Percentiles rank a stretch among this genome's conserved stretches.
Evolutionary conservation across 176 grass and related monocot genomes (phyloP).

Genomic region (Eleusine indica): DNA sequence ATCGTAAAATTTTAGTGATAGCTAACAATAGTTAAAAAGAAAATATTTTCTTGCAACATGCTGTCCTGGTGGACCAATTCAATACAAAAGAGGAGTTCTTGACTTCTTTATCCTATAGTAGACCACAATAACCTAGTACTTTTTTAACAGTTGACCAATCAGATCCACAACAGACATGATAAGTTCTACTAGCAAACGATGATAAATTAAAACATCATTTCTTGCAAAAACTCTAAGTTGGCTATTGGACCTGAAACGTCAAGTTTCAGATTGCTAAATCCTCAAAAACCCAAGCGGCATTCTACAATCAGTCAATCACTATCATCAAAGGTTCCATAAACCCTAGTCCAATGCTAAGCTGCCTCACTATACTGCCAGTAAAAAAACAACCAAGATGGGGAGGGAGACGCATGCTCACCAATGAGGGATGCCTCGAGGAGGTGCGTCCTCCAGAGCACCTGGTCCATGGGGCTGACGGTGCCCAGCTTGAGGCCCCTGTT

Average conservation of each 20-base stretch:
- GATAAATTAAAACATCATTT: conserved; percentile 25
- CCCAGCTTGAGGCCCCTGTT: conserved; percentile 73
- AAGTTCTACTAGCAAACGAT: background rate
- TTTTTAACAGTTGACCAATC: conserved; percentile 40
- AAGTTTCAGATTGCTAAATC: background rate
- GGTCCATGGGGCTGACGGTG: conserved; percentile 91
- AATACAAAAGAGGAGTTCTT: conserved; percentile 4
- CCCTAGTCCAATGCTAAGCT: background rate
- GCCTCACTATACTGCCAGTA: background rate
- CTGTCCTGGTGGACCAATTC: background rate
- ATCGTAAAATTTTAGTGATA: background rate
- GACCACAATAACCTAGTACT: conserved; percentile 21
- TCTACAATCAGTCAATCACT: background rate
- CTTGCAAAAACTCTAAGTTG: background rate
- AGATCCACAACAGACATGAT: conserved; percentile 15
- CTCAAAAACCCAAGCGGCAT: background rate
- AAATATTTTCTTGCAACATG: background rate
- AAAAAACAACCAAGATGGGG: background rate
- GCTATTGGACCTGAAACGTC: background rate
- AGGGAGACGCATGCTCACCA: conserved; percentile 43
- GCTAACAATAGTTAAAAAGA: background rate
- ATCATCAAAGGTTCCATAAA: background rate
- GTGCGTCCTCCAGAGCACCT: conserved; percentile 95
- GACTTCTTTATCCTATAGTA: conserved; percentile 23
- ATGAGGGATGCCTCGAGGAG: conserved; percentile 95